Evolutionary conservation across 192 early-diverging fungal species (phyloP).

Genomic region (Mortierella claussenii): DNA sequence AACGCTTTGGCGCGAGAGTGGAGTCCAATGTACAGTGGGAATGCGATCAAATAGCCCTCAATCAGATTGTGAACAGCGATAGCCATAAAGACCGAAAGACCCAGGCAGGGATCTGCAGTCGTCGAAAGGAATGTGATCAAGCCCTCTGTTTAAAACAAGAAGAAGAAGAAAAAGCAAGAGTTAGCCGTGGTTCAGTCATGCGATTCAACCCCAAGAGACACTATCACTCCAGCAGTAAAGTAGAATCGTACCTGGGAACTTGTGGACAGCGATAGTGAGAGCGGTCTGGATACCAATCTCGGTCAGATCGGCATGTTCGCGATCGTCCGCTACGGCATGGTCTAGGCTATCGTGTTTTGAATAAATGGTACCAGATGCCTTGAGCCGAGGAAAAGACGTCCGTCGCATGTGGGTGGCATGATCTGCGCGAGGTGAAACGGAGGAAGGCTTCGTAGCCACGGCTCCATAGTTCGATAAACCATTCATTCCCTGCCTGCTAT

Average conservation of each 20-base stretch:
- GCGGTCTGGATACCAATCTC: constrained; percentile 66
- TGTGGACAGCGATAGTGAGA: constrained; percentile 63
- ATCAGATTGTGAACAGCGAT: constrained; percentile 67
- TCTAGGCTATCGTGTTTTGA: constrained; percentile 44
- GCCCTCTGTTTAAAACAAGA: constrained; percentile 54
- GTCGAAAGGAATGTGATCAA: constrained; percentile 65
- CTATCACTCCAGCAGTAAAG: no score
- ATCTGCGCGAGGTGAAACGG: neutral
- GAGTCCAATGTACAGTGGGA: constrained; percentile 63
- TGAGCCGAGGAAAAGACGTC: constrained; percentile 42
- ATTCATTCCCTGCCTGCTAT: neutral
- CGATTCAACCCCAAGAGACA: no score
- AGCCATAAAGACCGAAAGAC: constrained; percentile 60
- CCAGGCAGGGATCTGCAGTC: constrained; percentile 56
- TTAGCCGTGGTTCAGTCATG: no score
- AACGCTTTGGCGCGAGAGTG: constrained; percentile 58
- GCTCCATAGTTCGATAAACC: constrained; percentile 7
- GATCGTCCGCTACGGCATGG: constrained; percentile 42
- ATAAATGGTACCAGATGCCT: constrained; percentile 5
- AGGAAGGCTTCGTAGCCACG: neutral
- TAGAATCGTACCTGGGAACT: constrained; percentile 67
- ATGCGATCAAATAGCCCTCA: constrained; percentile 66
- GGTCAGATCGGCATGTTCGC: constrained; percentile 46
- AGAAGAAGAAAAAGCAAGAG: constrained; percentile 16
- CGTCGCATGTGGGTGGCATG: constrained; percentile 28